Evolutionary conservation across 2,329 filamentous ascomycete genomes (phyloP), one percentile per base, ranked within the genome.

Genomic region (Fusarium camptoceras): DNA sequence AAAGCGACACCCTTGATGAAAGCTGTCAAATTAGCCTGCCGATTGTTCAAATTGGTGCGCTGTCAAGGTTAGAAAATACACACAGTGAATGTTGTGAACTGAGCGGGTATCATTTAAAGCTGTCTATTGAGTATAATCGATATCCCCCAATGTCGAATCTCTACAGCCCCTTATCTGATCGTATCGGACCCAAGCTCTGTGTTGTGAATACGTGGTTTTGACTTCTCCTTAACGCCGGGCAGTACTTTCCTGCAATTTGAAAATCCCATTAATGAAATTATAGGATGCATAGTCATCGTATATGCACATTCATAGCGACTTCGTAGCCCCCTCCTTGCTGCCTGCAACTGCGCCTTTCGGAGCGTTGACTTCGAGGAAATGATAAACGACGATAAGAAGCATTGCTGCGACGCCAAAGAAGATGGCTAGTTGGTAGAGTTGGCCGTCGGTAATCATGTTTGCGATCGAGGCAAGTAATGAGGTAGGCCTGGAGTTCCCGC

Each of bases 361-460:
- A 34, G 93, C 89, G 78, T 99, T 98, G 84, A 97, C 88, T 80
- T 98, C 95, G 76, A 99, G 90, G 83, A 97, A 98, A 81, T 98
- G 94, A 83, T 99, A 98, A 28, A 97, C 83, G 30, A 99, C 90
- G 72, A 98, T 98, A 67, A 99, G 87, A 46, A 98, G 85, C 93
- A 98, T 95, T 69, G 95, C 90, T 42, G 91, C 88, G 58, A 90
- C 92, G 83, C 96, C 96, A 64, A 99, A 92, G 80, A 98, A 95
- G 80, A 98, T 90, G 80, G 96, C 94, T 30, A 99, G 89, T 68
- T 88, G 88, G 87, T 98, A 98, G 76, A 99, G 91, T 72, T 96
- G 91, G 80, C 87, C 85, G 89, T 99, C 96, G 79, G 94, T 92
- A 79, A 99, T 98, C 96, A 99, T 99, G 50, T 76, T 92, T 84